A percentile compares a stretch with the other conserved stretches of the same genome.
phyloP scores from a whole-genome alignment of 495 filamentous ascomycete genomes.

The Annulohypoxylon maeteangense region DNA sequence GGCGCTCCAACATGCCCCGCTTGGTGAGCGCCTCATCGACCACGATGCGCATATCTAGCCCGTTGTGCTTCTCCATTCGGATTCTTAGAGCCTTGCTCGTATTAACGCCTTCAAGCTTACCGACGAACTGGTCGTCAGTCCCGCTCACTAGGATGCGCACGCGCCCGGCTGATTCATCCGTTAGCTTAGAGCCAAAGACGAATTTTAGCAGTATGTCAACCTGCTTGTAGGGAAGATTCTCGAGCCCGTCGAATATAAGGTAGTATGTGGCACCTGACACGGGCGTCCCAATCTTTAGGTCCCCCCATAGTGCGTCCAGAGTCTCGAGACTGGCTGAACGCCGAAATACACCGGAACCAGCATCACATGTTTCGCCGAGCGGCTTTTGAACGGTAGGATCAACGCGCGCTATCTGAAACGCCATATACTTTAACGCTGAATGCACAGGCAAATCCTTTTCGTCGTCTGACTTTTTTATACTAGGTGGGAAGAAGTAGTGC shows the following conservation, averaged over 20 bases:
- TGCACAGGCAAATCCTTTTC: neutral
- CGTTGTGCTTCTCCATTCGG: constrained; percentile 5
- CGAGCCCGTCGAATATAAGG: constrained; percentile 8
- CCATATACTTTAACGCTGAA: constrained; percentile 9
- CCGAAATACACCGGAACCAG: neutral
- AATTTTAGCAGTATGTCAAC: neutral
- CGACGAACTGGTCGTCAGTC: neutral
- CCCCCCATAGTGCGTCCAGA: neutral
- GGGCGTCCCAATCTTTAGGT: neutral
- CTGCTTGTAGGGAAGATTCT: constrained; percentile 7
- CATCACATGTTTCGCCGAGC: constrained; percentile 4
- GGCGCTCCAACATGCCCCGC: constrained; percentile 6
- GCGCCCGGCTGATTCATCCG: neutral
- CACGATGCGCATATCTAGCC: constrained; percentile 4
- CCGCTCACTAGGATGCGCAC: constrained; percentile 8
- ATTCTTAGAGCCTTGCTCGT: constrained; percentile 1
- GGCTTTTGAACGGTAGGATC: neutral
- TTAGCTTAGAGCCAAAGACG: neutral
- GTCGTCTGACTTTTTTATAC: constrained; percentile 10
- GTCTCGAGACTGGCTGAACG: neutral
- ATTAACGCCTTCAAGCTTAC: neutral
- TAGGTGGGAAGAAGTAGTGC: constrained; percentile 7
- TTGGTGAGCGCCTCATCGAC: constrained; percentile 7
- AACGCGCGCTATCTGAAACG: constrained; percentile 8
- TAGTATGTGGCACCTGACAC: neutral